phyloP scores from a whole-genome alignment of 164 flowering plant species.

The Paratinospora sagittata region DNA sequence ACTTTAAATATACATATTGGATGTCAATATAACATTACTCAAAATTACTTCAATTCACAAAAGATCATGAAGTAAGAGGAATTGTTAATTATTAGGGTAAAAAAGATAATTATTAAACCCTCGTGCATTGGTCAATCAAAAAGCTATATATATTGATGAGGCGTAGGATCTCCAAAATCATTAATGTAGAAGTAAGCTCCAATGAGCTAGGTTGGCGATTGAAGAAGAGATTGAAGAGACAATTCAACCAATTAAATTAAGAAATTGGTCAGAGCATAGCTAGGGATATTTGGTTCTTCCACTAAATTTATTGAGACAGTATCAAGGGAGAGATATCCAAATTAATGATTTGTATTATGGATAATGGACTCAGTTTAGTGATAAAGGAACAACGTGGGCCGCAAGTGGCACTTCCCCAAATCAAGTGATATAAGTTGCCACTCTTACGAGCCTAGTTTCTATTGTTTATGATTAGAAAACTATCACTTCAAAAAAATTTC shows the following conservation, averaged over 20 bases:
- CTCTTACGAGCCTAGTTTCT: not conserved
- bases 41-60: too few relatives aligned
- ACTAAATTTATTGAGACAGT: not conserved
- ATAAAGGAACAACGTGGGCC: not conserved
- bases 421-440: not conserved
- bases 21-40: too few relatives aligned
- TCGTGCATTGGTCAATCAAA: not conserved
- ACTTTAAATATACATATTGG: too few relatives aligned
- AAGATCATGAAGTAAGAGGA: too few relatives aligned
- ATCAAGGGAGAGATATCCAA: constrained; percentile 1
- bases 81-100: too few relatives aligned
- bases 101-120: too few relatives aligned
- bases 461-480: not conserved
- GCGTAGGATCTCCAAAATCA: not conserved
- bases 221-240: not conserved
- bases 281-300: not conserved
- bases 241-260: not conserved
- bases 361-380: not conserved
- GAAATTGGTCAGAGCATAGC: not conserved
- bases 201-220: not conserved
- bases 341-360: not conserved
- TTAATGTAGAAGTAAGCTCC: not conserved
- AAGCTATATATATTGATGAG: too few relatives aligned
- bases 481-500: not conserved
- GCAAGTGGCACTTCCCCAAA: not conserved